Conservation (phyloP, 108 stramenopile species). For the Pseudonitzschia delicatissima region DNA sequence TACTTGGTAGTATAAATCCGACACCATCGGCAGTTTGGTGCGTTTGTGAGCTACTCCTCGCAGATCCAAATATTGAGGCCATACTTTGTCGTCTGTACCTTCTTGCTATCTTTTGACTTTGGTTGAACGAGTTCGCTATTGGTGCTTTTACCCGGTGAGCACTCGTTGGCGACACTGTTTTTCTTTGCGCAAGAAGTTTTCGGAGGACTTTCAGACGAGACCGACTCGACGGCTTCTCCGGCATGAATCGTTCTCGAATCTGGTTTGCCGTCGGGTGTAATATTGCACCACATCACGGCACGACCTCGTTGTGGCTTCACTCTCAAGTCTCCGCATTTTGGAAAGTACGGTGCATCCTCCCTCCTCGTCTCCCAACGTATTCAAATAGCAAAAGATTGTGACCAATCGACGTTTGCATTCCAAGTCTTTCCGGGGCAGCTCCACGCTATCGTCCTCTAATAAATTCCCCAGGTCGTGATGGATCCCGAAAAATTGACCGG, state of each 20-base stretch:
- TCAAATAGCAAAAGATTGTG: conserved; percentile 68
- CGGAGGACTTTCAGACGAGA: too few species aligned
- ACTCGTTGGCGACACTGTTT: neutral
- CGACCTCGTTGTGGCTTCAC: conserved; percentile 49
- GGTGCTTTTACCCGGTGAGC: neutral
- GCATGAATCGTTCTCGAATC: conserved; percentile 60
- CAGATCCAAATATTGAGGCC: conserved; percentile 68
- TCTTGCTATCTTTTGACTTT: neutral
- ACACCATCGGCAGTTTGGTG: too few species aligned
- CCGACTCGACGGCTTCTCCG: conserved; percentile 36
- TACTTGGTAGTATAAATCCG: too few species aligned
- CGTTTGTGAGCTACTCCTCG: conserved; percentile 52
- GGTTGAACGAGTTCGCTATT: neutral
- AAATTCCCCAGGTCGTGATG: conserved; percentile 68
- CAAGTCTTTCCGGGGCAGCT: conserved; percentile 42
- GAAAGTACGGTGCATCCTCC: conserved; percentile 51
- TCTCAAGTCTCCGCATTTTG: conserved; percentile 34
- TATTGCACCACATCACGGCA: conserved; percentile 56
- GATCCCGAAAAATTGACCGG: conserved; percentile 61
- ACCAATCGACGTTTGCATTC: conserved; percentile 48
- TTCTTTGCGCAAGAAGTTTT: neutral
- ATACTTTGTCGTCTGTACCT: conserved; percentile 39
- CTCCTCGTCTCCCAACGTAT: conserved; percentile 34
- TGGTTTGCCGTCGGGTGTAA: conserved; percentile 39
- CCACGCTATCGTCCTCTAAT: conserved; percentile 47